Percentiles rank a stretch among this genome's conserved stretches.
phyloP scores from a whole-genome alignment of 495 filamentous ascomycete genomes.

The Diplogelasinospora grovesii region DNA sequence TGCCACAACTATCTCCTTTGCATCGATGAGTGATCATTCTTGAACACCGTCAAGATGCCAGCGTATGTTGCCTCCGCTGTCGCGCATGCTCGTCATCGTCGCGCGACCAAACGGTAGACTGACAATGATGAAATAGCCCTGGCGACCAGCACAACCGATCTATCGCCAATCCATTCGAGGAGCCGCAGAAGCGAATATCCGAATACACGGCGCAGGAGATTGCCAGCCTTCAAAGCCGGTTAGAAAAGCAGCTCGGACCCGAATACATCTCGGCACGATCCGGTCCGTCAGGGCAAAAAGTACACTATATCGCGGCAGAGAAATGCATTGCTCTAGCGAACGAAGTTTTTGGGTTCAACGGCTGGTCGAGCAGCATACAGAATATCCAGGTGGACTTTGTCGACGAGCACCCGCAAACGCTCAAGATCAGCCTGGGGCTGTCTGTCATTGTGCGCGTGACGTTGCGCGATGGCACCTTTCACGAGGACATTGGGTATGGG shows the following conservation, averaged over 20 bases:
- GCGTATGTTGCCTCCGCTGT: constrained; percentile 31
- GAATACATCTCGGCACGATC: constrained; percentile 86
- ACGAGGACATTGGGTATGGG: constrained; percentile 95
- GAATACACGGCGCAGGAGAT: constrained; percentile 87
- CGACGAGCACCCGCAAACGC: constrained; percentile 45
- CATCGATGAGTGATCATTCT: constrained; percentile 4
- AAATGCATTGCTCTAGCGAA: constrained; percentile 96
- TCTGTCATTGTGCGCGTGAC: constrained; percentile 87
- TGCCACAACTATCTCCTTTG: background rate
- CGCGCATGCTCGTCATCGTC: background rate
- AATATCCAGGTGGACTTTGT: constrained; percentile 90
- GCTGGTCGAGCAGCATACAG: constrained; percentile 88
- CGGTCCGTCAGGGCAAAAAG: constrained; percentile 72
- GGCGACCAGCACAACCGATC: constrained; percentile 71
- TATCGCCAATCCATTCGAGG: constrained; percentile 70
- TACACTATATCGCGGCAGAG: constrained; percentile 86
- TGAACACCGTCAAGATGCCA: constrained; percentile 27
- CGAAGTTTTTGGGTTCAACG: constrained; percentile 97
- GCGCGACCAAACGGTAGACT: constrained; percentile 8
- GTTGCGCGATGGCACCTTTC: constrained; percentile 83
- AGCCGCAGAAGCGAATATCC: constrained; percentile 55
- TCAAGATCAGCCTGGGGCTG: constrained; percentile 73
- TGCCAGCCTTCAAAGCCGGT: constrained; percentile 73
- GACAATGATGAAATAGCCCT: constrained; percentile 46
- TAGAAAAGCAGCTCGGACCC: constrained; percentile 92